These are phyloP conservation scores for Penstemon barbatus DNA, from an alignment of 257 asterid species.

Conservation along the genomic window DNA sequence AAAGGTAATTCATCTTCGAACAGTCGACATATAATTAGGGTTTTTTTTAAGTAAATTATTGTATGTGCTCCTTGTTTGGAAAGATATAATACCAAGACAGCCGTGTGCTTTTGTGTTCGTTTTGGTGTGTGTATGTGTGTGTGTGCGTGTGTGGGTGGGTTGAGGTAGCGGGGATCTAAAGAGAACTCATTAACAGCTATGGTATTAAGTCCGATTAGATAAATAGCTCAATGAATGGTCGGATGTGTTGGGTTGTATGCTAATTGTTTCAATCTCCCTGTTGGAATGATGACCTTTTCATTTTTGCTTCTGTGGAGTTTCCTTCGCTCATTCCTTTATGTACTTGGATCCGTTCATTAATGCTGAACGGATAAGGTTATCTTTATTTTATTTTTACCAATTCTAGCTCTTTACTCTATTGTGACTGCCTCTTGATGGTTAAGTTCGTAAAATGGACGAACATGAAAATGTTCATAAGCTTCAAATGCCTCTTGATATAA, in stretches of 20 bases:
- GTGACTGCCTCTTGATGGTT: not conserved
- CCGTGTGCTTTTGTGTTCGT: not conserved
- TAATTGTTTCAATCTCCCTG: not conserved
- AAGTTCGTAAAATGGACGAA: too few species aligned
- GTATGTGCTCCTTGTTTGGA: not conserved
- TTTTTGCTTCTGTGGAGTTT: not conserved
- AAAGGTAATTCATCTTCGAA: not conserved
- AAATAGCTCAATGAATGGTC: slow-evolving; percentile 6
- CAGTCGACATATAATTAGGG: not conserved
- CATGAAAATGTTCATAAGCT: not conserved
- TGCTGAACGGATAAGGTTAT: not conserved
- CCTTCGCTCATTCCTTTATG: not conserved
- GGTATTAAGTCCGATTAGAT: not conserved
- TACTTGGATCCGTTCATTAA: not conserved
- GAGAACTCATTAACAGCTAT: not conserved
- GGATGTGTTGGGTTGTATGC: not conserved
- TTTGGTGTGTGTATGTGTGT: not conserved
- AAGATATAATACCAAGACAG: not conserved
- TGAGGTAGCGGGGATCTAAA: too few species aligned
- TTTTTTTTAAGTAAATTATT: not conserved
- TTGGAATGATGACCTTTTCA: not conserved
- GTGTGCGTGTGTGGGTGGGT: too few species aligned
- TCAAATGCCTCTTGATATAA: not conserved
- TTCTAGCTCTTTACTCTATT: not conserved
- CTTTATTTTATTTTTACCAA: not conserved